These are phyloP conservation scores for Murraya paniculata DNA, from an alignment of 345 rosid genomes.

Conservation along the genomic window DNA sequence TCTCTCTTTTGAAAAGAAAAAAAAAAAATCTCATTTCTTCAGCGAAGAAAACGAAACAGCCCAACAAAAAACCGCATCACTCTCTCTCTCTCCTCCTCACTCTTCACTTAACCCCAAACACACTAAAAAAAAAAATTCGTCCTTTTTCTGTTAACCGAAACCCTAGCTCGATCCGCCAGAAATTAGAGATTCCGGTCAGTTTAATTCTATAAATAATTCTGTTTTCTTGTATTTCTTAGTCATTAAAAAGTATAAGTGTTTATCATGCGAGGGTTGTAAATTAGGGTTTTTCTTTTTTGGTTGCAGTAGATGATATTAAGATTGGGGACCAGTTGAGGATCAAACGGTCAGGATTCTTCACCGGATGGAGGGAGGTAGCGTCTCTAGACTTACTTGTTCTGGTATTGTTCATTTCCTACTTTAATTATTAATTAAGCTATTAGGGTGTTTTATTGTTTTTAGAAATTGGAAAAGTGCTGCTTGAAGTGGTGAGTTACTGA, in stretches of 20 bases:
- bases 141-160: slow-evolving; percentile 53
- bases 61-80: neutral
- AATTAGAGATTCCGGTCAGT: slow-evolving; percentile 52
- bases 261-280: slow-evolving; percentile 5
- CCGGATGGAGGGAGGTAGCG: slow-evolving; percentile 99
- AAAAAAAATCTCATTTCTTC: slow-evolving; percentile 8
- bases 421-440: slow-evolving; percentile 23
- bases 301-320: slow-evolving; percentile 59
- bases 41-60: slow-evolving; percentile 16
- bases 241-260: neutral
- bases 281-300: slow-evolving; percentile 15
- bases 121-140: neutral
- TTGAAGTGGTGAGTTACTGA: slow-evolving; percentile 15
- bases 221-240: slow-evolving; percentile 2
- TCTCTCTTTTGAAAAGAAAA: neutral
- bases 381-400: slow-evolving; percentile 82
- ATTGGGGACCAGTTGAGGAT: slow-evolving; percentile 60
- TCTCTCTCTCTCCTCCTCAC: slow-evolving; percentile 21
- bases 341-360: slow-evolving; percentile 57
- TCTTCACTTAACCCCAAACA: neutral
- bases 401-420: slow-evolving; percentile 78
- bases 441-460: slow-evolving; percentile 13
- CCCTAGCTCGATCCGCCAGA: slow-evolving; percentile 66
- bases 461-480: slow-evolving; percentile 6
- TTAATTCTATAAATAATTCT: neutral